These are phyloP conservation scores for Alisma plantagoaquatica DNA, from an alignment of 106 monocot species.

Conservation along the genomic window DNA sequence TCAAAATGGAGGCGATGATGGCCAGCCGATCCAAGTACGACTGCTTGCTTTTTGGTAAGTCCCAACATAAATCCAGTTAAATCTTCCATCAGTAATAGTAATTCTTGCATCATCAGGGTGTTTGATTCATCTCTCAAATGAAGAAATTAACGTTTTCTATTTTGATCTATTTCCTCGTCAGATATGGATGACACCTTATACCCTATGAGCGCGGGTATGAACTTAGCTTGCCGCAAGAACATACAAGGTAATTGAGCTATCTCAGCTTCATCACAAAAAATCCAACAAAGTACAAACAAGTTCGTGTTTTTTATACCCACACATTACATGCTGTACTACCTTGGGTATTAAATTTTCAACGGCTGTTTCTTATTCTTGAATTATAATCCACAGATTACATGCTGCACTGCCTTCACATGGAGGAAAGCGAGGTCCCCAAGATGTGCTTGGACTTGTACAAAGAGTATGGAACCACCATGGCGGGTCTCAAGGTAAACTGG, in stretches of 20 bases:
- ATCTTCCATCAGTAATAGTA: background rate
- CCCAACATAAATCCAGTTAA: background rate
- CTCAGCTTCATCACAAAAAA: too few relatives aligned
- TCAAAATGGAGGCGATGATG: constrained; percentile 45
- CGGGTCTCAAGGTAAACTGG: constrained; percentile 85
- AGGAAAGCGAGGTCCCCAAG: constrained; percentile 53
- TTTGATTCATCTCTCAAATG: background rate
- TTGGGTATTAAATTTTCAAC: too few relatives aligned
- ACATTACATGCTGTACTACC: too few relatives aligned
- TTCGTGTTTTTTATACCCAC: too few relatives aligned
- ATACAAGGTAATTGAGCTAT: too few relatives aligned
- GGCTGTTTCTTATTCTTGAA: too few relatives aligned
- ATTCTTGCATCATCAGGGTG: background rate
- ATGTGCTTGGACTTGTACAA: constrained; percentile 87
- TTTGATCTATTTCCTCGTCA: constrained; percentile 9
- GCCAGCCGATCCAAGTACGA: constrained; percentile 41
- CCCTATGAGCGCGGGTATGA: constrained; percentile 63
- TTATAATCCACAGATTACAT: constrained; percentile 84
- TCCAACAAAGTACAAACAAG: too few relatives aligned
- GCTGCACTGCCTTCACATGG: constrained; percentile 54
- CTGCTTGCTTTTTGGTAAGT: constrained; percentile 73
- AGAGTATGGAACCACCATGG: constrained; percentile 87
- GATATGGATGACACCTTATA: constrained; percentile 98
- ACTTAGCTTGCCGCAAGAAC: constrained; percentile 79
- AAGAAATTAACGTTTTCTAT: too few relatives aligned